Base-by-base conservation (phyloP, 257 asterid genomes). In the Echium plantagineum region DNA sequence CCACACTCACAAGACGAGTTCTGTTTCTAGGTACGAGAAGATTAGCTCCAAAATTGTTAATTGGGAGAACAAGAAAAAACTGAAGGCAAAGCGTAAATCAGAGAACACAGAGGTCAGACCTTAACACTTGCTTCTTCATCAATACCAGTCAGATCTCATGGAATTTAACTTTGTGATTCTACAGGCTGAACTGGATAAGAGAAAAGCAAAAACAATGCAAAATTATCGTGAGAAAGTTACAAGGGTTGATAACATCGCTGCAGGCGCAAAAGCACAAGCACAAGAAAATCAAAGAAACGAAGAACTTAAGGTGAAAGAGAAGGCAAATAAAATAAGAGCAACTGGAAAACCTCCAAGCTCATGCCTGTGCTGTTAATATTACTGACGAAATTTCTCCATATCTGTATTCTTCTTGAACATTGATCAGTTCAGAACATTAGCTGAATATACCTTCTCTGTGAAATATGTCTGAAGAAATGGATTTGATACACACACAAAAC, bases 341-440 rank as follows among this genome's bases (percentile, higher is more conserved):
- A 90, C 94, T 0, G 97, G 97, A 55, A 86, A 77, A 72, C 63
- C 77, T 13, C 94, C 97, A 63, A 53, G 87, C 62, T 70, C 83
- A 65, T 84, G 94, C 66, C 59, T 80, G 65, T 83, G 94, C 78
- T 82, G 84, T 57, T 85, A 73, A 85, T 13, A 6, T 3, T 42
- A 13, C 10, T 56, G 9, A 24, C 60, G 15, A 24, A 56, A 18
- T 26, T 56, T 13, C 19, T 22, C 15, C 12, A 56, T 13, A 22
- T 56, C 2, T 15, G n/a, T 21, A 22, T 10, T 16, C 19, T 56
- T 21, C 3, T 21, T 55, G 24, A 9, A 21, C 35, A 55, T 22
- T 55, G n/a, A 4, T 56, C 31, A 4, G 6, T 52, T 15, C 55
- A 51, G 18, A 52, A 53, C 17, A 53, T n/a, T n/a, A n/a, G 57